phyloP scores from a whole-genome alignment of 768 basidiomycete genomes.

The Hortiboletus campestris region DNA sequence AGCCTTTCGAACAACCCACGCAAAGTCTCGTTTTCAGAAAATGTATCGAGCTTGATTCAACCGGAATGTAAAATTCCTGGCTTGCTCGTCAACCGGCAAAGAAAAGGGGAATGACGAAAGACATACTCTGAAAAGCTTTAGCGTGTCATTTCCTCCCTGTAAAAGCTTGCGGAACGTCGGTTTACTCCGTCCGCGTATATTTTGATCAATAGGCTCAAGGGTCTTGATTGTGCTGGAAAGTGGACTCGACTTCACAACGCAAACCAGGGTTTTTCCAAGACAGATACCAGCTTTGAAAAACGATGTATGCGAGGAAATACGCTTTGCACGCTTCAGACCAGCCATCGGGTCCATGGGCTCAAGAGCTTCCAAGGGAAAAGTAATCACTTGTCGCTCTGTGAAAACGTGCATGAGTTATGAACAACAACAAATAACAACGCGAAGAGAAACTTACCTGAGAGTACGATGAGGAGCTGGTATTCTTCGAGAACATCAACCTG shows the following conservation, averaged over 20 bases:
- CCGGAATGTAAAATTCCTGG: constrained; percentile 98
- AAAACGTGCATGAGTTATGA: background rate
- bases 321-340: constrained; percentile 89
- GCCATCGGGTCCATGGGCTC: constrained; percentile 88
- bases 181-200: constrained; percentile 70
- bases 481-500: constrained; percentile 98
- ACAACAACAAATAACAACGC: background rate
- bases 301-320: constrained; percentile 92
- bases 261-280: constrained; percentile 86
- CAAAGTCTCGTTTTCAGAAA: constrained; percentile 97
- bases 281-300: constrained; percentile 98
- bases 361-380: constrained; percentile 91
- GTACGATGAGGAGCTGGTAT: constrained; percentile 92
- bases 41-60: constrained; percentile 94
- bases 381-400: constrained; percentile 90
- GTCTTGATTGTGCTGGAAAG: constrained; percentile 97
- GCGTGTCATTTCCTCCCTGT: constrained; percentile 92
- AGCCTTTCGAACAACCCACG: constrained; percentile 94
- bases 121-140: constrained; percentile 84
- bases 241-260: constrained; percentile 94
- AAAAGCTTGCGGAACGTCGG: constrained; percentile 94
- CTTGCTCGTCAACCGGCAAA: background rate
- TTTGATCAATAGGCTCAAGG: constrained; percentile 93
- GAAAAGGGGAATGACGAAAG: background rate
- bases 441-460: constrained; percentile 67